Evolutionary conservation across 2,329 filamentous ascomycete species (phyloP).

Genomic region (Chaetomiaceae sp.): DNA sequence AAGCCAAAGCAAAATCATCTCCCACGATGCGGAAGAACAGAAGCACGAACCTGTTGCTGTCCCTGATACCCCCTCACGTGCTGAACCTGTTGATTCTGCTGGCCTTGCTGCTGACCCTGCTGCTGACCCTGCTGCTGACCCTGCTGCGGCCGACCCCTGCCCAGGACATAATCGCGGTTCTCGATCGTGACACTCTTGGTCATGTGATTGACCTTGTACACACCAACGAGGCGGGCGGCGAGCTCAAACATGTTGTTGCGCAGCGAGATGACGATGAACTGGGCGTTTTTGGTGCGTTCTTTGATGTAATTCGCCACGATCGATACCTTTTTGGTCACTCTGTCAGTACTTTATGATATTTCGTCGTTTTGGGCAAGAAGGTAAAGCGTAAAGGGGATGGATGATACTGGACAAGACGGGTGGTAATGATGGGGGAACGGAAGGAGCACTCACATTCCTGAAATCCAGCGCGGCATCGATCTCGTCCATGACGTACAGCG

Average conservation of each 20-base stretch:
- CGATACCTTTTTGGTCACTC: slow-evolving; percentile 62
- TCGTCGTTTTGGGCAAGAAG: too few species aligned
- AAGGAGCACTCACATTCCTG: slow-evolving; percentile 72
- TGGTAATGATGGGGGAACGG: not conserved
- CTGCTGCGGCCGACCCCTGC: not conserved
- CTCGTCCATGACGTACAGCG: slow-evolving; percentile 98
- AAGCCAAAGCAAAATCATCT: slow-evolving; percentile 1
- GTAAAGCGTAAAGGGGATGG: too few species aligned
- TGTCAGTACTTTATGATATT: not conserved
- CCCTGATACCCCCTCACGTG: not conserved
- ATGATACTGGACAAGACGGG: too few species aligned
- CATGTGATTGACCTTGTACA: slow-evolving; percentile 99
- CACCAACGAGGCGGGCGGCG: slow-evolving; percentile 87
- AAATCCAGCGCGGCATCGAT: slow-evolving; percentile 98
- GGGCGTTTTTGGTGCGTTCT: slow-evolving; percentile 96
- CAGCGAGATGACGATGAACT: slow-evolving; percentile 97
- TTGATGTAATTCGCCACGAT: slow-evolving; percentile 99
- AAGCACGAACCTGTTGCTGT: slow-evolving; percentile 17
- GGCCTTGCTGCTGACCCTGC: not conserved
- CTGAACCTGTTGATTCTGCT: not conserved
- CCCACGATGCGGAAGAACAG: slow-evolving; percentile 12
- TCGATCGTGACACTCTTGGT: slow-evolving; percentile 89
- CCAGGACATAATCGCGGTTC: slow-evolving; percentile 69
- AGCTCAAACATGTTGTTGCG: slow-evolving; percentile 99
- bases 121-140: not conserved